Base-by-base conservation (phyloP, 495 filamentous ascomycete genomes). In the Stereocaulon alpinum region DNA sequence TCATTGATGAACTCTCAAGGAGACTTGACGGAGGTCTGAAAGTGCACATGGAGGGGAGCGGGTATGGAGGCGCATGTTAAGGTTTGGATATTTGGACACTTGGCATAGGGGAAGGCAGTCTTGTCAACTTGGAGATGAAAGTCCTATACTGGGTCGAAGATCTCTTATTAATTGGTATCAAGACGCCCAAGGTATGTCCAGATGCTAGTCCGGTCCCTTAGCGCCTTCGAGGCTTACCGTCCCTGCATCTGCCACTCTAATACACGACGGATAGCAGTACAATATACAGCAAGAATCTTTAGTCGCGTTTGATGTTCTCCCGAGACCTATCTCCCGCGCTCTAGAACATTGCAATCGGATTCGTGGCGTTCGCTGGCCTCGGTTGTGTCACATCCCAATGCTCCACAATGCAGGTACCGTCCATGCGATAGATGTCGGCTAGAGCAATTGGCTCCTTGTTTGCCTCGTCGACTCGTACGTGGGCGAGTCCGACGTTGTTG, bases 371-470 rank as follows among this genome's bases (percentile, higher is more conserved):
- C 24, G 60, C 60, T 15, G 60, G 60, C 45, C 47, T 52, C 15
- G 47, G 6, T 40, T 62, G 60, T 11, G 55, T 47, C 24, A 62
- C 50, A 50, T 62, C 60, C 60, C 60, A 62, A 48, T 62, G 60
- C 55, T 62, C 60, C 11, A 62, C 60, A 42, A 62, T 58, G 18
- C 60, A 62, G 3, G 60, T 62, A 32, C 60, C 60, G 10, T 62
- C 52, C 55, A 62, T 58, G 17, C 60, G 42, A 42, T 62, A 62
- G 18, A 62, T 58, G 14, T 62, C 60, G 5, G 60, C 60, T 45
- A 62, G 18, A 30, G 60, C 60, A 49, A 59, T 45, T 6, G 60
- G 60, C 14, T 53, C 60, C 34, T 47, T 41, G 14, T 41, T 20
- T 3, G 43, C 29, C 20, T 47, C 37, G 24, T 62, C 24, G n/a